Percentiles rank a stretch among this genome's conserved stretches.
These are phyloP conservation scores for Wickerhamiella vanderwaltii DNA, from an alignment of 805 yeast genomes.

Conservation along the genomic window DNA sequence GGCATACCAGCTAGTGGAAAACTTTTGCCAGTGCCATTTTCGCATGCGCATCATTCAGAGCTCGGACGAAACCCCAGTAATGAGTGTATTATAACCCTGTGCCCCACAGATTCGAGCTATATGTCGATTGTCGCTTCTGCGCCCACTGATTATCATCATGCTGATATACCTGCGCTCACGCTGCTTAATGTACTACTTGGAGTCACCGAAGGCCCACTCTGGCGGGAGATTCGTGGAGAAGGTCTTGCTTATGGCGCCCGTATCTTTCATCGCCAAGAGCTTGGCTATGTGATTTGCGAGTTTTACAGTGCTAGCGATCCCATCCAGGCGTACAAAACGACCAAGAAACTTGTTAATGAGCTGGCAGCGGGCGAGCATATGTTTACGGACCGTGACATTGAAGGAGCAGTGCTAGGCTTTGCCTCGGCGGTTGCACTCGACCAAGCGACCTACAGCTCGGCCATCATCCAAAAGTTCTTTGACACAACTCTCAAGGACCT, in stretches of 20 bases:
- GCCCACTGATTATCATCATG: conserved; percentile 42
- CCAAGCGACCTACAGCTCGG: conserved; percentile 51
- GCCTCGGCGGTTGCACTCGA: conserved; percentile 58
- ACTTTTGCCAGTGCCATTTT: conserved; percentile 29
- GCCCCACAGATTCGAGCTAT: conserved; percentile 73
- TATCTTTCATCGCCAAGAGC: conserved; percentile 46
- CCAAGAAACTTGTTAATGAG: conserved; percentile 50
- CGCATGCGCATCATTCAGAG: conserved; percentile 41
- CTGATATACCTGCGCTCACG: conserved; percentile 57
- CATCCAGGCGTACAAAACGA: conserved; percentile 47
- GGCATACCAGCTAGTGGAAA: conserved; percentile 6
- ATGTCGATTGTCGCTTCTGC: conserved; percentile 47
- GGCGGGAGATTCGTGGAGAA: conserved; percentile 91
- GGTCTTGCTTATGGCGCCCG: conserved; percentile 88
- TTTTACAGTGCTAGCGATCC: conserved; percentile 81
- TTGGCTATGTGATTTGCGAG: conserved; percentile 52
- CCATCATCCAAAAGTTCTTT: conserved; percentile 53
- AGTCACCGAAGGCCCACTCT: conserved; percentile 90
- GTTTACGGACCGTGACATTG: conserved; percentile 49
- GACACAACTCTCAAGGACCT: conserved; percentile 57
- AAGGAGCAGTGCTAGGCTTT: conserved; percentile 64
- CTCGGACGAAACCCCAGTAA: conserved; percentile 42
- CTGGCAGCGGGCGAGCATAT: conserved; percentile 41
- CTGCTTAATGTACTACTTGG: conserved; percentile 66
- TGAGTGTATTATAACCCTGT: conserved; percentile 50